Conservation (phyloP, 2,329 filamentous ascomycete genomes). For the Zymoseptoria ardabiliae region DNA sequence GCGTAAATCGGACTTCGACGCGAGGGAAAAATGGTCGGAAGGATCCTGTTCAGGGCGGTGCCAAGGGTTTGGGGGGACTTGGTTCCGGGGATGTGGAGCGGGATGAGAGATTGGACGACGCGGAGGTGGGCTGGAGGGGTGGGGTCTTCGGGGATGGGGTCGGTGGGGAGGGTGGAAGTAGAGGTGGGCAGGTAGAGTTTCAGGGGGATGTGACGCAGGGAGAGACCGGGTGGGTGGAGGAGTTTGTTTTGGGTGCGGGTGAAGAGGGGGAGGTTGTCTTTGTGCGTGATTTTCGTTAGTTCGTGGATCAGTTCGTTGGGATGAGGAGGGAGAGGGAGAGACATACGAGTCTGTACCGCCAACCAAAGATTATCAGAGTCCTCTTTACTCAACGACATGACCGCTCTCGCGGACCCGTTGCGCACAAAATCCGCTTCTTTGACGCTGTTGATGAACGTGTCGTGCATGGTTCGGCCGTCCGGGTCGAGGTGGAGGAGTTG, state of each 20-base stretch:
- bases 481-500: constrained; percentile 52
- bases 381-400: constrained; percentile 80
- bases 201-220: constrained; percentile 76
- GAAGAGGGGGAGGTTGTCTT: constrained; percentile 69
- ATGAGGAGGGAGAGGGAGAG: not conserved
- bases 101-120: constrained; percentile 66
- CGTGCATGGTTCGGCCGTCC: constrained; percentile 50
- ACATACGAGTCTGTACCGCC: constrained; percentile 63
- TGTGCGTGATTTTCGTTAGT: no score
- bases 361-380: constrained; percentile 79
- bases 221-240: constrained; percentile 62
- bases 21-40: constrained; percentile 82
- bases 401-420: constrained; percentile 79
- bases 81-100: constrained; percentile 34
- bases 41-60: constrained; percentile 62
- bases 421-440: constrained; percentile 81
- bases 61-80: constrained; percentile 64
- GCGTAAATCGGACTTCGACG: constrained; percentile 77
- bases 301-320: not conserved
- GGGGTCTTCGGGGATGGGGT: constrained; percentile 26
- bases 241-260: constrained; percentile 68
- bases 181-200: constrained; percentile 70
- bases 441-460: constrained; percentile 61
- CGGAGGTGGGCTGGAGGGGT: constrained; percentile 33
- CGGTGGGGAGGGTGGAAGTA: constrained; percentile 22